A percentile compares a stretch with the other conserved stretches of the same genome.
These are phyloP conservation scores for Trichosphaerium sp. DNA, from an alignment of 78 protist genomes.

Conservation along the genomic window DNA sequence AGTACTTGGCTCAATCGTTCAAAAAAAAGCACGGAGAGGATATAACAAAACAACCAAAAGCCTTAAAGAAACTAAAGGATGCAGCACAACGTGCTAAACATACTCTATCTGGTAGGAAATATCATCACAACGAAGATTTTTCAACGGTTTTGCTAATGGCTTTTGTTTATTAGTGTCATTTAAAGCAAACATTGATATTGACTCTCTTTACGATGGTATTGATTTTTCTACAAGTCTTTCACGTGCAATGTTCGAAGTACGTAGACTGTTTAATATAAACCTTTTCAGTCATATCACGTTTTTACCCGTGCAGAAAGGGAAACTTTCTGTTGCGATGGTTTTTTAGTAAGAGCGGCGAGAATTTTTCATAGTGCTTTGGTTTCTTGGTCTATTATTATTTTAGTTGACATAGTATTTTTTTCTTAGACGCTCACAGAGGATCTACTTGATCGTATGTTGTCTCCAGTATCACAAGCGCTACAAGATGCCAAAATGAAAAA, in stretches of 20 bases:
- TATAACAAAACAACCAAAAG: slow-evolving; percentile 31
- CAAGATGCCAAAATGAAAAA: slow-evolving; percentile 72
- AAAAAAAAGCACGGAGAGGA: slow-evolving; percentile 63
- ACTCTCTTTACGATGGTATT: slow-evolving; percentile 54
- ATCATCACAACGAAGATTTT: too few relatives aligned
- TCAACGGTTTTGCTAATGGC: too few relatives aligned
- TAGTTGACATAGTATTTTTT: too few relatives aligned
- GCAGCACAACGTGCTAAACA: slow-evolving; percentile 80
- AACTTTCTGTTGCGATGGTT: too few relatives aligned
- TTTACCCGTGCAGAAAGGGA: too few relatives aligned
- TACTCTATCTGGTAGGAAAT: slow-evolving; percentile 35
- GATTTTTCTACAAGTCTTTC: slow-evolving; percentile 76
- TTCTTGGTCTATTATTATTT: too few relatives aligned
- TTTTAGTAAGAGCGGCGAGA: too few relatives aligned
- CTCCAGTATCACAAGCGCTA: slow-evolving; percentile 66
- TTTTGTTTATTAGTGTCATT: too few relatives aligned
- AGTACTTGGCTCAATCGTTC: slow-evolving; percentile 59
- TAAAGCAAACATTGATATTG: slow-evolving; percentile 61
- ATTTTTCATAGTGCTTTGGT: too few relatives aligned
- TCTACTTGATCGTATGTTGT: slow-evolving; percentile 62
- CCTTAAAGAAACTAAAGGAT: slow-evolving; percentile 65
- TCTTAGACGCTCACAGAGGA: slow-evolving; percentile 61
- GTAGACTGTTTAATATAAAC: too few relatives aligned
- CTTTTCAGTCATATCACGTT: too few relatives aligned
- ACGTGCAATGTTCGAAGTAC: slow-evolving; percentile 88